phyloP scores from a whole-genome alignment of 768 basidiomycete species.

The Lactifluus pinguis region DNA sequence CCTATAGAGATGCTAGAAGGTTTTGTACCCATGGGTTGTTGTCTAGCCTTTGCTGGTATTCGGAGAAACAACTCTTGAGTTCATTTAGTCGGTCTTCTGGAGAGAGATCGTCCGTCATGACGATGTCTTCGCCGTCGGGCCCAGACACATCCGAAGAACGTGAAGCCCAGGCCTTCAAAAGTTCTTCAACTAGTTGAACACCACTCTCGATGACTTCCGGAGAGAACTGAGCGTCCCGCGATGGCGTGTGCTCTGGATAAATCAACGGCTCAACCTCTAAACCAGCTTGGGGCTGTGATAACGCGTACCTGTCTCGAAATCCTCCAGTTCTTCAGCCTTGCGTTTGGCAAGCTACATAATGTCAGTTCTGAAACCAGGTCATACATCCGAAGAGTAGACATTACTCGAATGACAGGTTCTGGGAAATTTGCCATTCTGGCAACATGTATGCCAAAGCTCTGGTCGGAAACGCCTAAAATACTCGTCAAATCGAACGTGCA shows the following conservation, averaged over 20 bases:
- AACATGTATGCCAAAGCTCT: slow-evolving; percentile 98
- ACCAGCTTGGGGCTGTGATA: neutral
- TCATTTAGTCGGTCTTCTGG: slow-evolving; percentile 32
- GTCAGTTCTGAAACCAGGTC: neutral
- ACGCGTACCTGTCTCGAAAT: slow-evolving; percentile 51
- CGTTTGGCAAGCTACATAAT: slow-evolving; percentile 66
- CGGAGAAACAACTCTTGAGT: slow-evolving; percentile 53
- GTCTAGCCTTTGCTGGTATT: slow-evolving; percentile 63
- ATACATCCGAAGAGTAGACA: slow-evolving; percentile 8
- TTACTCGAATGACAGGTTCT: slow-evolving; percentile 80
- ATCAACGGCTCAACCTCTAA: neutral
- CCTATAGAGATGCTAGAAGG: slow-evolving; percentile 38
- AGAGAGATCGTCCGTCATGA: slow-evolving; percentile 38
- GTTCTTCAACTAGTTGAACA: slow-evolving; percentile 66
- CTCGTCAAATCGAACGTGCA: neutral
- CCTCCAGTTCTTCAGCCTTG: slow-evolving; percentile 87
- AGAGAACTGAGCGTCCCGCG: slow-evolving; percentile 37
- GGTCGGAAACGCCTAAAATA: slow-evolving; percentile 80
- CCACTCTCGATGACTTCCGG: slow-evolving; percentile 68
- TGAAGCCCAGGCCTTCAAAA: slow-evolving; percentile 63
- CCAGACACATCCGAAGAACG: slow-evolving; percentile 22
- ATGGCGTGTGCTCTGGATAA: slow-evolving; percentile 22
- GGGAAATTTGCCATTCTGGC: slow-evolving; percentile 98
- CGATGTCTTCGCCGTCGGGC: slow-evolving; percentile 35
- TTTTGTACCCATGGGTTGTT: slow-evolving; percentile 70